phyloP scores from a whole-genome alignment of 768 basidiomycete genomes.

The Amanita rimosa region DNA sequence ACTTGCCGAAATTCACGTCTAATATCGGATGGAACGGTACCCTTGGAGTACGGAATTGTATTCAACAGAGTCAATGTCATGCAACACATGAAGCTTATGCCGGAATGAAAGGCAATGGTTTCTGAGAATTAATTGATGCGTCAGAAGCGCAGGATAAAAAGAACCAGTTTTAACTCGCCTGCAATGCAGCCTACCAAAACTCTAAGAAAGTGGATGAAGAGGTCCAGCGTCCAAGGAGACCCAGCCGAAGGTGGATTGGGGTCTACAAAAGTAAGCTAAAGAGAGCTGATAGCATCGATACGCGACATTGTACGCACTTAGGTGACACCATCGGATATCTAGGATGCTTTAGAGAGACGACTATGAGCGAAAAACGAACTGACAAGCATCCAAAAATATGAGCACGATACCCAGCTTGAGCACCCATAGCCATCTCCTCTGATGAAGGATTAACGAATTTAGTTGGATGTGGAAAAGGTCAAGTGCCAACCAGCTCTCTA shows the following conservation, averaged over 20 bases:
- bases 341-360: not conserved
- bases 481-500: constrained; percentile 6
- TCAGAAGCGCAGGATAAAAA: not conserved
- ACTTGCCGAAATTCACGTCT: constrained; percentile 51
- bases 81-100: constrained; percentile 48
- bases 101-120: constrained; percentile 63
- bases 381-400: constrained; percentile 64
- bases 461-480: not conserved
- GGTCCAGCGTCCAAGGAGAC: constrained; percentile 44
- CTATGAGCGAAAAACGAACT: constrained; percentile 13
- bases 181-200: constrained; percentile 56
- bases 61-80: constrained; percentile 34
- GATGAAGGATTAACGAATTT: not conserved
- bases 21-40: constrained; percentile 31
- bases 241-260: constrained; percentile 22
- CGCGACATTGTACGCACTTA: constrained; percentile 29
- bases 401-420: constrained; percentile 46
- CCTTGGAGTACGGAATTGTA: constrained; percentile 15
- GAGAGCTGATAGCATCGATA: not conserved
- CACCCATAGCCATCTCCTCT: constrained; percentile 56
- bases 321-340: constrained; percentile 76
- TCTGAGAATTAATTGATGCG: constrained; percentile 30
- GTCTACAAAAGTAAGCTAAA: constrained; percentile 18
- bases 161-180: constrained; percentile 13
- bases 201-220: constrained; percentile 36